Evolutionary conservation across 148 eudicot genomes (phyloP).

Genomic region (Camellia lanceoleosa): DNA sequence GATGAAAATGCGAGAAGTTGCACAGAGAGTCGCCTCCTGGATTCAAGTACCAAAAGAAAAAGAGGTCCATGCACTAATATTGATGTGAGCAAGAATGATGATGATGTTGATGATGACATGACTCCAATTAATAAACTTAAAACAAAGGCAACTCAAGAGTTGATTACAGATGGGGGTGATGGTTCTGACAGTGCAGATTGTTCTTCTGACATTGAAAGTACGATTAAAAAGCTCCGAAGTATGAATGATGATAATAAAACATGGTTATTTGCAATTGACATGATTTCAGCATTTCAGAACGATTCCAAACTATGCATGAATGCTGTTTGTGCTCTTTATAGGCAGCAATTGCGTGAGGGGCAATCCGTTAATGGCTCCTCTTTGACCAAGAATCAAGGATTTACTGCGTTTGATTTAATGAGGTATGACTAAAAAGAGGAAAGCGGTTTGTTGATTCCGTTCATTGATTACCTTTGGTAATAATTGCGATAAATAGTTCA

Average conservation of each 20-base stretch:
- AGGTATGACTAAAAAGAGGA: constrained; percentile 18
- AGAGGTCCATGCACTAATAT: not conserved
- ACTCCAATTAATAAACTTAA: not conserved
- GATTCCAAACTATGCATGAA: constrained; percentile 45
- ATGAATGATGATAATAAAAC: not conserved
- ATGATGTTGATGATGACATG: not conserved
- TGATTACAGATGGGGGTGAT: not conserved
- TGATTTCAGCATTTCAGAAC: constrained; percentile 27
- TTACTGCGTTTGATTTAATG: constrained; percentile 1
- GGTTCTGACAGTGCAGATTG: constrained; percentile 3
- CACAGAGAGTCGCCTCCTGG: not conserved
- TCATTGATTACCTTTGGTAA: not conserved
- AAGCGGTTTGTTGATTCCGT: not conserved
- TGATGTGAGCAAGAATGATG: not conserved
- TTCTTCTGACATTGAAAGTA: constrained; percentile 8
- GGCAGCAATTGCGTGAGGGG: constrained; percentile 16
- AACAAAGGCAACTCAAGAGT: not conserved
- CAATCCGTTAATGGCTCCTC: not conserved
- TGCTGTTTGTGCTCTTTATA: constrained; percentile 51
- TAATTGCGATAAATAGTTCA: not conserved
- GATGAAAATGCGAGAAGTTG: not conserved
- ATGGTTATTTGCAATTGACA: constrained; percentile 34
- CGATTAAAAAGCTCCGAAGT: not conserved
- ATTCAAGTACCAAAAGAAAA: constrained; percentile 7
- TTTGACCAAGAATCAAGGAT: not conserved